These are phyloP conservation scores for Trypethelium eluteriae DNA, from an alignment of 495 filamentous ascomycete genomes.

Conservation along the genomic window DNA sequence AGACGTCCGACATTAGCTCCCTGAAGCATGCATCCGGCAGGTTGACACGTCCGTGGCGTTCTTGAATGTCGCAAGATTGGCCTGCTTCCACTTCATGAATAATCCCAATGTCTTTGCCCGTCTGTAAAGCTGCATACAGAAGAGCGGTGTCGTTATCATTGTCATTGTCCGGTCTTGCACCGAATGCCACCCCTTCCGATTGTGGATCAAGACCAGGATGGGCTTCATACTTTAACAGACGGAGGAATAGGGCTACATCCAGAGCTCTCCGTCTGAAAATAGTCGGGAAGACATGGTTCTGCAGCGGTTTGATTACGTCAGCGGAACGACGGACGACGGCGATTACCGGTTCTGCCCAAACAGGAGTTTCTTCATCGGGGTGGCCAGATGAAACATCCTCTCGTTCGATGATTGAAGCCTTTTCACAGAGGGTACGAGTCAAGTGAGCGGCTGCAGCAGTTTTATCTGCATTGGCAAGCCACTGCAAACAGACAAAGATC, in stretches of 20 bases:
- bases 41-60: slow-evolving; percentile 25
- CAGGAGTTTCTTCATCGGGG: slow-evolving; percentile 36
- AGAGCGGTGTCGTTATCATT: slow-evolving; percentile 47
- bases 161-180: slow-evolving; percentile 31
- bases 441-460: slow-evolving; percentile 58
- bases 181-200: neutral
- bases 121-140: slow-evolving; percentile 61
- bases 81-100: slow-evolving; percentile 53
- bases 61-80: neutral
- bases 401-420: slow-evolving; percentile 10
- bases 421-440: slow-evolving; percentile 31
- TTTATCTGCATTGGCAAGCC: slow-evolving; percentile 55
- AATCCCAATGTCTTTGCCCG: slow-evolving; percentile 70
- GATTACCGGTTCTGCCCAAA: slow-evolving; percentile 46
- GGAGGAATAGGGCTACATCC: slow-evolving; percentile 51
- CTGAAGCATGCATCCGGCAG: slow-evolving; percentile 42
- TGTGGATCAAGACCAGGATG: slow-evolving; percentile 23
- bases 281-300: slow-evolving; percentile 63
- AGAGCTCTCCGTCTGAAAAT: slow-evolving; percentile 54
- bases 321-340: slow-evolving; percentile 42
- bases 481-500: slow-evolving; percentile 46
- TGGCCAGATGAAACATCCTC: neutral
- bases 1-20: slow-evolving; percentile 54
- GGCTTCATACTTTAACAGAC: slow-evolving; percentile 38
- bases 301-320: slow-evolving; percentile 56